Evolutionary conservation across 805 yeast species (phyloP), one percentile per base, ranked within the genome.

Genomic region (Wickerhamomyces strasburgensis): DNA sequence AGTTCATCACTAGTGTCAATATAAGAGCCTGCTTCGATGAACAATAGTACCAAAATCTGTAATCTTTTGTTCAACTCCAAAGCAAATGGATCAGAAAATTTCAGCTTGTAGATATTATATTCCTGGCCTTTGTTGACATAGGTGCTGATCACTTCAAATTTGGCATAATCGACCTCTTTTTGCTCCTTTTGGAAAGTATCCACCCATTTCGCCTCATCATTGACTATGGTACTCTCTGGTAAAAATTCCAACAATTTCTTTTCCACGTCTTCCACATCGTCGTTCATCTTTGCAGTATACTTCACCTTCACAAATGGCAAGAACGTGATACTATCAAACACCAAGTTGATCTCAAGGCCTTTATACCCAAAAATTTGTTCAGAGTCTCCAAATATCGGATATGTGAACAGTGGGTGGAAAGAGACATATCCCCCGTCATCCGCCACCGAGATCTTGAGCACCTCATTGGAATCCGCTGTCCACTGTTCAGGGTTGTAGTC

Each of bases 11-110:
- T 58, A 27, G 71, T 68, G 54, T 89, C 96, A 38, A 93, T 87
- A 51, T 76, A 85, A 1, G 94, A 78, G 2, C 96, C 98, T 0
- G 96, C 98, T 57, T 93, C 98, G 48, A 93, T 90, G 62, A 81
- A 88, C 9, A 93, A 65, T 19, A 90, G 63, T 13, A 85, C 84
- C 48, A 93, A 75, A 2, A 89, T 77, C 48, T 87, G 95, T 46
- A 88, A 67, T 41, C 96, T 62, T 34, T 69, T 61, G 50, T 80
- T 89, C 35, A 87, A 58, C 43, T 72, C 75, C 31, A 61, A 48
- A 0, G 79, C 77, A 5, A 51, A 52, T 0, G 52, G 53, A 31
- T 66, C 69, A 10, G 56, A 49, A 3, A 65, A 44, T 18, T 56
- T 53, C 1, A 58, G 37, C 42, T 72, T 75, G 58, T 72, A 79